These are phyloP conservation scores for Penicillium sp. DNA, from an alignment of 2,329 filamentous ascomycete species.

Conservation along the genomic window DNA sequence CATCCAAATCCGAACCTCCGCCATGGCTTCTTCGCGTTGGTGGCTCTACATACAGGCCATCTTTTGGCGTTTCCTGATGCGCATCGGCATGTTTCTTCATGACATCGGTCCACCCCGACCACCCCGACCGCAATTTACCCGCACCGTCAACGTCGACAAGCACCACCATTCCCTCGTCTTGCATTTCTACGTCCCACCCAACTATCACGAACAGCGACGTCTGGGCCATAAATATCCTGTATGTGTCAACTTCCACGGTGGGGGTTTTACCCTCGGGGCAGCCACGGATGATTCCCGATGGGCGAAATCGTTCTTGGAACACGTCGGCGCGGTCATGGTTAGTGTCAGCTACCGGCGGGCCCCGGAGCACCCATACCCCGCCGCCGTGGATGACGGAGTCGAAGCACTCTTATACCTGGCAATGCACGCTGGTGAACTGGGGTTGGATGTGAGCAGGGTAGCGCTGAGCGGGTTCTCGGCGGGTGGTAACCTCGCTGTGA, in stretches of 20 bases:
- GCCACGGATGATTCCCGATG: slow-evolving; percentile 63
- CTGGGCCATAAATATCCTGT: slow-evolving; percentile 54
- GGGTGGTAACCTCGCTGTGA: slow-evolving; percentile 63
- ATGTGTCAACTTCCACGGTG: slow-evolving; percentile 65
- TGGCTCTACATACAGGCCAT: slow-evolving; percentile 64
- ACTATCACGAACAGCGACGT: slow-evolving; percentile 35
- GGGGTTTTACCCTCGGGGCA: slow-evolving; percentile 62
- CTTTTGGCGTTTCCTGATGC: slow-evolving; percentile 68
- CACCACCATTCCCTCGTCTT: slow-evolving; percentile 55
- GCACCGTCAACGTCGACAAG: slow-evolving; percentile 54
- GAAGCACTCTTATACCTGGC: slow-evolving; percentile 62
- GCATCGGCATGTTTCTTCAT: slow-evolving; percentile 69
- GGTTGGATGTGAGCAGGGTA: slow-evolving; percentile 59
- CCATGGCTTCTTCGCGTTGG: slow-evolving; percentile 51
- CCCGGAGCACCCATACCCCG: slow-evolving; percentile 63
- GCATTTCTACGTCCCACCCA: slow-evolving; percentile 61
- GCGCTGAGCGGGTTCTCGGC: slow-evolving; percentile 64
- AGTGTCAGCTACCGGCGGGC: slow-evolving; percentile 63
- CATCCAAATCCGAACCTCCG: slow-evolving; percentile 14
- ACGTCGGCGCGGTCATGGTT: slow-evolving; percentile 60
- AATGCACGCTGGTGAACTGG: slow-evolving; percentile 56
- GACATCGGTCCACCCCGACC: slow-evolving; percentile 62
- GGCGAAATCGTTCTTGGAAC: slow-evolving; percentile 57
- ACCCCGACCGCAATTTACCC: slow-evolving; percentile 61
- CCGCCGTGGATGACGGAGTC: slow-evolving; percentile 64